Evolutionary conservation across 371 early-diverging fungal genomes (phyloP).

Genomic region (Rhizopus arrhizus): DNA sequence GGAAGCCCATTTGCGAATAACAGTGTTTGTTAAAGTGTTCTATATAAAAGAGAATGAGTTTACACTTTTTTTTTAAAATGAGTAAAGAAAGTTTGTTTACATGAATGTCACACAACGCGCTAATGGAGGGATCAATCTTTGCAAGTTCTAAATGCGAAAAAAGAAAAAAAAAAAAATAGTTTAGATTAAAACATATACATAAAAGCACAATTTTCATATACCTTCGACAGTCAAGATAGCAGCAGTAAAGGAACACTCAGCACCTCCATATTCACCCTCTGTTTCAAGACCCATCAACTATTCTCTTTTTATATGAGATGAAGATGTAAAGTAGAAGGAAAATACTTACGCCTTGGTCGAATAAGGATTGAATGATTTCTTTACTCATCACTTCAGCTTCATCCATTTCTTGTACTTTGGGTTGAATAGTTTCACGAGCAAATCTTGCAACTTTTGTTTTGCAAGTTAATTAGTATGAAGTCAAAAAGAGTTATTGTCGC

Average conservation of each 20-base stretch:
- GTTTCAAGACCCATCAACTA: constrained; percentile 97
- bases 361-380: constrained; percentile 80
- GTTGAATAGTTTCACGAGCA: constrained; percentile 81
- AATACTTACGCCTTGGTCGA: constrained; percentile 59
- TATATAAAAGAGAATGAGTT: constrained; percentile 8
- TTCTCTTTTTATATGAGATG: constrained; percentile 15
- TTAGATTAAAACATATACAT: not conserved
- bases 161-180: not conserved
- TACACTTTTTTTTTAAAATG: not conserved
- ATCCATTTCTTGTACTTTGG: constrained; percentile 93
- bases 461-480: not conserved
- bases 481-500: not conserved
- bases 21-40: constrained; percentile 95
- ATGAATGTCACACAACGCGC: constrained; percentile 95
- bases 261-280: constrained; percentile 77
- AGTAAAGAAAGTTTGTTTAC: constrained; percentile 27
- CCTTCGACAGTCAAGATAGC: constrained; percentile 92
- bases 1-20: constrained; percentile 85
- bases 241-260: constrained; percentile 88
- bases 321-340: constrained; percentile 28
- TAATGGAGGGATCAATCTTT: constrained; percentile 94
- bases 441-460: constrained; percentile 2
- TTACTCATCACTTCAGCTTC: constrained; percentile 85
- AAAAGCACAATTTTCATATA: constrained; percentile 11
- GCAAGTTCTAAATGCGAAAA: constrained; percentile 71